These are phyloP conservation scores for Gracilariopsis chorda DNA, from an alignment of 23 red algal species.

Conservation along the genomic window DNA sequence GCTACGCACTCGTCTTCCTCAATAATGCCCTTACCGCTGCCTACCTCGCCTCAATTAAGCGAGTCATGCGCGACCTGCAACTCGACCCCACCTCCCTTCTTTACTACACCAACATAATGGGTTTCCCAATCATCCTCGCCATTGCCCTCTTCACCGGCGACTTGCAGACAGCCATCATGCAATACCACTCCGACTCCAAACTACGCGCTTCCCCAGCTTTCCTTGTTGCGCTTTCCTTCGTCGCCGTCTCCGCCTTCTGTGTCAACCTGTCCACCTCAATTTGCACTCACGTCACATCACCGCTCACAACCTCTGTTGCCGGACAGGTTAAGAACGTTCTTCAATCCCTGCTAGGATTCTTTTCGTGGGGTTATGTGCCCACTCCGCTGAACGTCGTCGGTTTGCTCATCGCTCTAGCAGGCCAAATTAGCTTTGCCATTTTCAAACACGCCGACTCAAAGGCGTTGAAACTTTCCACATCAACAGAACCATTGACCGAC, in stretches of 20 bases:
- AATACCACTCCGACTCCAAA: slow-evolving; percentile 23
- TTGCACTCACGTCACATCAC: slow-evolving; percentile 65
- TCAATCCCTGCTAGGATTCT: slow-evolving; percentile 67
- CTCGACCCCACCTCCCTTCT: slow-evolving; percentile 71
- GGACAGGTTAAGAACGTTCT: slow-evolving; percentile 79
- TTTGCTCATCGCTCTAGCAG: slow-evolving; percentile 55
- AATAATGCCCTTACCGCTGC: slow-evolving; percentile 93
- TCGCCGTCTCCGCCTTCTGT: slow-evolving; percentile 85
- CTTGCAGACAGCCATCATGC: slow-evolving; percentile 16
- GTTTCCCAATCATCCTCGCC: slow-evolving; percentile 59
- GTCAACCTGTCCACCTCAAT: slow-evolving; percentile 79
- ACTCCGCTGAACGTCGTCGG: slow-evolving; percentile 72
- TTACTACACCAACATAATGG: slow-evolving; percentile 81
- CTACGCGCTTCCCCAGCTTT: slow-evolving; percentile 59
- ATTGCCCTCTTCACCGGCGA: slow-evolving; percentile 44
- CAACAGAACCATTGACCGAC: not conserved
- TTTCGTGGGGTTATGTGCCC: slow-evolving; percentile 72
- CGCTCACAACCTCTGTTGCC: slow-evolving; percentile 75
- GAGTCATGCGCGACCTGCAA: slow-evolving; percentile 58
- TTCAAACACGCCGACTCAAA: slow-evolving; percentile 54
- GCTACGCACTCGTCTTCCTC: slow-evolving; percentile 88
- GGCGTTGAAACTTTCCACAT: not conserved
- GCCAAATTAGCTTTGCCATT: slow-evolving; percentile 63
- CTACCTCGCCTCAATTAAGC: slow-evolving; percentile 92
- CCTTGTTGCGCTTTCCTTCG: slow-evolving; percentile 54